Conservation (phyloP, 257 asterid genomes). For the Capsicum baccatum region DNA sequence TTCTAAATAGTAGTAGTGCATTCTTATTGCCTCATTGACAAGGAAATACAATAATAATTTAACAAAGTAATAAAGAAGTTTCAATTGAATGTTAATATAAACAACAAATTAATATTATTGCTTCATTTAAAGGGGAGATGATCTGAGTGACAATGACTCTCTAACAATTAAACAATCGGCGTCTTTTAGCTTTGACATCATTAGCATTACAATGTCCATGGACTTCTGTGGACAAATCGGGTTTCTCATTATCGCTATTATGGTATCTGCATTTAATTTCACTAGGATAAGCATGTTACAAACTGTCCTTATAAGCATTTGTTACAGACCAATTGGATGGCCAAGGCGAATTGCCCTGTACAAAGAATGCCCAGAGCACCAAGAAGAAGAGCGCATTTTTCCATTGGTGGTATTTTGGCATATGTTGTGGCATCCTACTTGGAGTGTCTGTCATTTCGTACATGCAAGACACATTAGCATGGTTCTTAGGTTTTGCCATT, state of each 20-base stretch:
- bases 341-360: conserved; percentile 51
- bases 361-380: conserved; percentile 38
- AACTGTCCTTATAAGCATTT: conserved; percentile 90
- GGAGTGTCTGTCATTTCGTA: conserved; percentile 83
- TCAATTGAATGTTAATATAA: background rate
- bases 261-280: conserved; percentile 78
- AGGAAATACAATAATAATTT: background rate
- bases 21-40: too few relatives aligned
- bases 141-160: background rate
- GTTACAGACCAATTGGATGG: conserved; percentile 74
- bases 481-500: conserved; percentile 92
- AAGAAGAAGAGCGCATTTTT: conserved; percentile 66
- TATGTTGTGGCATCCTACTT: conserved; percentile 82
- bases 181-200: conserved; percentile 76
- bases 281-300: conserved; percentile 79
- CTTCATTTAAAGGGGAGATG: background rate
- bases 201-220: conserved; percentile 66
- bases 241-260: conserved; percentile 52
- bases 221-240: conserved; percentile 41
- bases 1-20: too few relatives aligned
- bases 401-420: conserved; percentile 93
- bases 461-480: conserved; percentile 79
- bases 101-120: background rate
- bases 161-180: conserved; percentile 44
- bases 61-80: background rate